phyloP scores from a whole-genome alignment of 148 eudicot genomes.

The Chenopodium berlandieri region DNA sequence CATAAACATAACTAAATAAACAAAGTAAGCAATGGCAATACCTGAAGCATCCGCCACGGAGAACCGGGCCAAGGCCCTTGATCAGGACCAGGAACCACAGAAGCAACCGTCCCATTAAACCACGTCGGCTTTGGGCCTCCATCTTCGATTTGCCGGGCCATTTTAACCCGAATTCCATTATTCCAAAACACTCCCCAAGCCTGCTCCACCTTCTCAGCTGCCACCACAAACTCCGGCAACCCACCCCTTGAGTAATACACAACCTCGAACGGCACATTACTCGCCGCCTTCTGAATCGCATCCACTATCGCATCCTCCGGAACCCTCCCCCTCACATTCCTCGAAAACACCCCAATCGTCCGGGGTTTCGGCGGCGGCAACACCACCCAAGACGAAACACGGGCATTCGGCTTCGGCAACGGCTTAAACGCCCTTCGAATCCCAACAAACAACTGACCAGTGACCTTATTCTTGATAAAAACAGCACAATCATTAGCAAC shows the following conservation, averaged over 20 bases:
- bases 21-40: constrained; percentile 13
- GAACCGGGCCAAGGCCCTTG: constrained; percentile 47
- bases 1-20: not conserved
- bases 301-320: constrained; percentile 41
- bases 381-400: not conserved
- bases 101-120: constrained; percentile 52
- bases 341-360: constrained; percentile 22
- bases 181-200: constrained; percentile 40
- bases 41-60: constrained; percentile 82
- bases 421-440: constrained; percentile 42
- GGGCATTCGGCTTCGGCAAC: not conserved
- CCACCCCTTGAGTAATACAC: constrained; percentile 56
- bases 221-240: constrained; percentile 66
- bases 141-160: constrained; percentile 63
- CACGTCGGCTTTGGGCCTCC: constrained; percentile 45
- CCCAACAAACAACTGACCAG: constrained; percentile 49
- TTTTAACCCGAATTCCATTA: constrained; percentile 55
- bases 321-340: constrained; percentile 36
- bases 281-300: constrained; percentile 50
- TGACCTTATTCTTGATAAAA: constrained; percentile 37
- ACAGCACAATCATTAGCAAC: constrained; percentile 73
- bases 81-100: constrained; percentile 25
- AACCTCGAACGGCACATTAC: constrained; percentile 59
- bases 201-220: constrained; percentile 53
- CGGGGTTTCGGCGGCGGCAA: not conserved